Conservation (phyloP, 2,329 filamentous ascomycete species). For the Fusarium guadeloupense region DNA sequence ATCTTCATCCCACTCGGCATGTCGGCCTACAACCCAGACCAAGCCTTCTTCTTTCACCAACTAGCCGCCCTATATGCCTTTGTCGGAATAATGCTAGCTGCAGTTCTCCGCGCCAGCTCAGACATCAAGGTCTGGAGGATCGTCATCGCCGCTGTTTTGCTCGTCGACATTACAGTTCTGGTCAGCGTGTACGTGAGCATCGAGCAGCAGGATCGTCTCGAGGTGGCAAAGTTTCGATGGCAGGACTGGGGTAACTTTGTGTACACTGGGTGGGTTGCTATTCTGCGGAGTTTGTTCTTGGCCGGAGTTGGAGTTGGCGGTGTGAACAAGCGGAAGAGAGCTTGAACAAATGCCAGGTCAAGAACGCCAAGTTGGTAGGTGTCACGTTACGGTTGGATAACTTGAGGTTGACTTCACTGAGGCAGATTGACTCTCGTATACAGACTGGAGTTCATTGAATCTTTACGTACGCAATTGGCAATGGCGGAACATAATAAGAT, state of each 20-base stretch:
- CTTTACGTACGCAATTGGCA: no score
- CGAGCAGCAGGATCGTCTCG: constrained; percentile 21
- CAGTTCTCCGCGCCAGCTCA: constrained; percentile 13
- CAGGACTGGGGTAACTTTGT: constrained; percentile 34
- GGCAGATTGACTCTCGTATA: no score
- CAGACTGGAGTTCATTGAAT: no score
- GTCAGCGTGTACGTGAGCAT: constrained; percentile 28
- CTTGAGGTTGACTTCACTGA: no score
- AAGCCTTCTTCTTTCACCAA: constrained; percentile 38
- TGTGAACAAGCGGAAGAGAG: constrained; percentile 13
- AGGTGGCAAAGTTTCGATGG: constrained; percentile 10
- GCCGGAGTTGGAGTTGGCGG: constrained; percentile 22
- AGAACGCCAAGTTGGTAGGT: neutral
- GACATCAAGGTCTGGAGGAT: constrained; percentile 38
- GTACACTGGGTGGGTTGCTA: constrained; percentile 23
- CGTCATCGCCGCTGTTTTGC: constrained; percentile 22
- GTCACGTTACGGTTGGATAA: no score
- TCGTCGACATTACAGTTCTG: constrained; percentile 34
- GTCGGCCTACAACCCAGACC: constrained; percentile 28
- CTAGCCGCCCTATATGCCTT: constrained; percentile 33
- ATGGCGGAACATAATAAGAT: no score
- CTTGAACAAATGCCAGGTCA: neutral
- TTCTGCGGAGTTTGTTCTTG: constrained; percentile 31
- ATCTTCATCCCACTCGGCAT: constrained; percentile 25
- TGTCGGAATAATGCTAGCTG: constrained; percentile 21